Percentiles rank a stretch among this genome's conserved stretches.
Evolutionary conservation across 345 rosid genomes (phyloP).

Genomic region (Eucalyptus sideroxylon): DNA sequence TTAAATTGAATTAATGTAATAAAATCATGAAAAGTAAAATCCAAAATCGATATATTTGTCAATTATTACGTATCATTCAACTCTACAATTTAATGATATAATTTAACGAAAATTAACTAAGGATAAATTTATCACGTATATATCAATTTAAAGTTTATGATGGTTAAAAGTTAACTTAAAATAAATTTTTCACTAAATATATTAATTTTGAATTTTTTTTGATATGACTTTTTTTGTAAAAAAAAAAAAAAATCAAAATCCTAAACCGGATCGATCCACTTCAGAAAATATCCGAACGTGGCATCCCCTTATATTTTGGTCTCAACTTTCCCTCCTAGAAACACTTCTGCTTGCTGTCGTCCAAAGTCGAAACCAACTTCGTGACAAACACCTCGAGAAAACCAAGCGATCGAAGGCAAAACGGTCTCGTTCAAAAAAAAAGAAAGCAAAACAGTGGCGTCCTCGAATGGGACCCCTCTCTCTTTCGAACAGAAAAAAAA

Average conservation of each 20-base stretch:
- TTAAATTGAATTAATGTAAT: too few relatives aligned
- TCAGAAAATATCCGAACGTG: neutral
- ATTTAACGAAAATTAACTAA: rapidly evolving
- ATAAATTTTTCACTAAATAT: too few relatives aligned
- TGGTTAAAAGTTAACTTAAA: rapidly evolving
- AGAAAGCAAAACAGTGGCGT: too few relatives aligned
- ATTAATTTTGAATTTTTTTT: rapidly evolving
- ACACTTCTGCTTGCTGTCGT: rapidly evolving
- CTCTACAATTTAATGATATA: rapidly evolving
- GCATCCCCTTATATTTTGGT: neutral
- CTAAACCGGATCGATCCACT: neutral
- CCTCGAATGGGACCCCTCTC: neutral
- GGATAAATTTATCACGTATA: rapidly evolving
- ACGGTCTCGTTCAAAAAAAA: too few relatives aligned
- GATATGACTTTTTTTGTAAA: too few relatives aligned
- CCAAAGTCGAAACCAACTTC: neutral
- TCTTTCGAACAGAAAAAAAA: conserved; percentile 19
- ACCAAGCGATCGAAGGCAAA: rapidly evolving
- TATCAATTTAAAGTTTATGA: rapidly evolving
- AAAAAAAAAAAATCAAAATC: too few relatives aligned
- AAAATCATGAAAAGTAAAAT: too few relatives aligned
- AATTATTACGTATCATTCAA: rapidly evolving
- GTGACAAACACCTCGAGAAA: neutral
- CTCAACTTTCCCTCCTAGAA: neutral
- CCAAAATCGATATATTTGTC: rapidly evolving